phyloP scores from a whole-genome alignment of 805 yeast species.

The Yarrowia alimentaria region DNA sequence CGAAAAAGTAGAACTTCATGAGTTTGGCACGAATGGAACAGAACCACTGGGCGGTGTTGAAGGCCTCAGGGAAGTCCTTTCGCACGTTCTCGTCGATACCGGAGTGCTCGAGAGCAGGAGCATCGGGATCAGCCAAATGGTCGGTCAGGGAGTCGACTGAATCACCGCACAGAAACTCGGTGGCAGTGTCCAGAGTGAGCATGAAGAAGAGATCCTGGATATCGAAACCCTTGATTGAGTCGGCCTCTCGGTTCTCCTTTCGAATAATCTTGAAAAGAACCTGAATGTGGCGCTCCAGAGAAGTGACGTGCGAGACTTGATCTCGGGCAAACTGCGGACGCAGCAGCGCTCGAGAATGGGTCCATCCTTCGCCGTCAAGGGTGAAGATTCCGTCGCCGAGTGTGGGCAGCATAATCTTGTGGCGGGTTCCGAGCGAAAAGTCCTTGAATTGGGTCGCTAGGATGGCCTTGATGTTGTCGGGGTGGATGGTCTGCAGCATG shows the following conservation, averaged over 20 bases:
- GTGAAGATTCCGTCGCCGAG: constrained; percentile 43
- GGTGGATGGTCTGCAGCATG: constrained; percentile 36
- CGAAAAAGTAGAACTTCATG: constrained; percentile 31
- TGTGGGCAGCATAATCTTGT: constrained; percentile 35
- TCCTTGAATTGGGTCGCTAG: constrained; percentile 39
- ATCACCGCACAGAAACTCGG: constrained; percentile 41
- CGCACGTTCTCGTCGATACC: constrained; percentile 30
- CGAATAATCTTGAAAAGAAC: constrained; percentile 27
- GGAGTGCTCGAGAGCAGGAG: constrained; percentile 19
- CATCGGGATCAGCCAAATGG: constrained; percentile 28
- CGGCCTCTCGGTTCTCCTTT: constrained; percentile 1
- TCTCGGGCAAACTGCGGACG: constrained; percentile 41
- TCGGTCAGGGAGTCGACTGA: constrained; percentile 34
- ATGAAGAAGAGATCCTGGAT: constrained; percentile 37
- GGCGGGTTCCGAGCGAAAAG: constrained; percentile 37
- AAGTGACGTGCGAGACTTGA: constrained; percentile 37
- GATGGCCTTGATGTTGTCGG: constrained; percentile 40
- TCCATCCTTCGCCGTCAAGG: constrained; percentile 40
- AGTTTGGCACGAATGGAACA: constrained; percentile 31
- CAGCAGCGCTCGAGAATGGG: constrained; percentile 41
- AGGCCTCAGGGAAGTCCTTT: constrained; percentile 31
- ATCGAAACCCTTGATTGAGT: constrained; percentile 32
- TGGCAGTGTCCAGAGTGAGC: constrained; percentile 40
- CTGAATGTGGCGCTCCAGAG: constrained; percentile 36
- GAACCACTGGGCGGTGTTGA: constrained; percentile 32